Base-by-base conservation (phyloP, 257 asterid species). In the Prunella vulgaris region DNA sequence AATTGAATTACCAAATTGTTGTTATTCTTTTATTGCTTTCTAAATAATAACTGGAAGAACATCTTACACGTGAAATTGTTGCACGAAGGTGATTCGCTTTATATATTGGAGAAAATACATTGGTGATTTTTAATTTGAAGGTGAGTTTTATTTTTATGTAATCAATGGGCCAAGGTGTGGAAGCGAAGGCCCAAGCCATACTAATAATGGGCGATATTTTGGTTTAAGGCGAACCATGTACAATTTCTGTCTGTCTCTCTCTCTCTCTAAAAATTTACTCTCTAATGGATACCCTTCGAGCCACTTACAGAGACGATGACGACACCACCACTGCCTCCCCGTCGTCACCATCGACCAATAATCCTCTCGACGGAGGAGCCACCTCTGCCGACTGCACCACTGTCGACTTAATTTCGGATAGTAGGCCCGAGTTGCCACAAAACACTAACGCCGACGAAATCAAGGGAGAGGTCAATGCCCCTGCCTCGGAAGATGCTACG, bases 271-370 rank as follows among this genome's bases (percentile, higher is more conserved):
- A 0, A 53, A 18, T n/a, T 59, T 21, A 22, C 65, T 10, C 58
- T 49, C 60, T 57, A 17, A 88, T 88, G 96, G 93, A 86, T 22
- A 32, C 75, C 28, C 89, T 86, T 22, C 83, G 64, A 77, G 90
- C 88, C 56, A 63, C 86, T 49, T 88, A 88, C 81, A 68, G 57
- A 40, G 79, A 68, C 28, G 63, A 38, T 24, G 84, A 82, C 62
- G 86, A 78, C 35, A 84, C 76, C 27, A 74, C 68, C 27, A 64
- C 18, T 33, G 51, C 58, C 59, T 48, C 83, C 72, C 67, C 75
- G 18, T 77, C 80, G 15, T 68, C 81, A 14, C 84, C 48, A 10
- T 32, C 74, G 15, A 44, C 68, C 76, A n/a, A 70, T 40, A 10
- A 70, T 53, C 8, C 75, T n/a, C 7, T 1, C 56, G 33, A 22